Conservation (phyloP, 768 basidiomycete genomes). For the Ramaria rubella region DNA sequence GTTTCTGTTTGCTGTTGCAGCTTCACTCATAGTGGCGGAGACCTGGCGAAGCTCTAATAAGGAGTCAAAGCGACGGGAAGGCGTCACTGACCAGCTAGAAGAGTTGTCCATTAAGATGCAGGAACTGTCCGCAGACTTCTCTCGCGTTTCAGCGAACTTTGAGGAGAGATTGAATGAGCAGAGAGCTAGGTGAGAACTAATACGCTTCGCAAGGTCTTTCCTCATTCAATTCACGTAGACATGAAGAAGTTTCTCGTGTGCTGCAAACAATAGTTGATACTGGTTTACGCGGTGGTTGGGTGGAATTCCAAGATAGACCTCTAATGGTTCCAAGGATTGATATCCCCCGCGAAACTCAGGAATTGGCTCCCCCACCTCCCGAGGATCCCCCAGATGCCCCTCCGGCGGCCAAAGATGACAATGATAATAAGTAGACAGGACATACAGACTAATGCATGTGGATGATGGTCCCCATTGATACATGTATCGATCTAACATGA, state of each 20-base stretch:
- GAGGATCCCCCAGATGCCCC: neutral
- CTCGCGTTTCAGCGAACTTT: slow-evolving; percentile 32
- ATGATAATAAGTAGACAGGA: neutral
- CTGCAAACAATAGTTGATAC: slow-evolving; percentile 64
- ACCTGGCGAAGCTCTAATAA: slow-evolving; percentile 68
- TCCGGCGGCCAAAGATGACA: neutral
- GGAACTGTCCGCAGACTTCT: slow-evolving; percentile 39
- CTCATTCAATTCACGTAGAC: slow-evolving; percentile 32
- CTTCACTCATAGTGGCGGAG: slow-evolving; percentile 67
- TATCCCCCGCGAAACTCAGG: neutral
- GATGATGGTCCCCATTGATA: neutral
- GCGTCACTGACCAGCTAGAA: slow-evolving; percentile 66
- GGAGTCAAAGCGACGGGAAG: slow-evolving; percentile 61
- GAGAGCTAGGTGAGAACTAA: slow-evolving; percentile 36
- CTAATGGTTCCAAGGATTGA: slow-evolving; percentile 39
- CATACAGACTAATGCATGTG: neutral
- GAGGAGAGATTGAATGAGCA: slow-evolving; percentile 43
- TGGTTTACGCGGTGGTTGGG: slow-evolving; percentile 56
- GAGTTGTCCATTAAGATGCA: slow-evolving; percentile 41
- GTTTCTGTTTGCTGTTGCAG: slow-evolving; percentile 75
- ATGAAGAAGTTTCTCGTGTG: slow-evolving; percentile 59
- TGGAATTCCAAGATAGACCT: slow-evolving; percentile 56
- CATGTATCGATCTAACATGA: neutral
- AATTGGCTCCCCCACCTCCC: neutral
- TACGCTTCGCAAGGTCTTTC: neutral